Evolutionary conservation across 2,329 filamentous ascomycete species (phyloP).

Genomic region (Hysterium pulicare): DNA sequence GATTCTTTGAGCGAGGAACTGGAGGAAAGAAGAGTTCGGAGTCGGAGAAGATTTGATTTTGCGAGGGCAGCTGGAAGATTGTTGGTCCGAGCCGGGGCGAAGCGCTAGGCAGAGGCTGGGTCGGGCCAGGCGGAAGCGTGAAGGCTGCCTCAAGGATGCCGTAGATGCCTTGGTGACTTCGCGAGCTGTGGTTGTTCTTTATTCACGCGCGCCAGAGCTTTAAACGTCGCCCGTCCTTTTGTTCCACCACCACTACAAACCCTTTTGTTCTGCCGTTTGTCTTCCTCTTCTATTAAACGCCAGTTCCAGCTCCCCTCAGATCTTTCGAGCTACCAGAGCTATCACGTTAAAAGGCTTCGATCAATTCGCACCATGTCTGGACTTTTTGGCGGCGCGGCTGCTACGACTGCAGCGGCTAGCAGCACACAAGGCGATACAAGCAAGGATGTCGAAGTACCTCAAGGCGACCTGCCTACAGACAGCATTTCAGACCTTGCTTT

Average conservation of each 20-base stretch:
- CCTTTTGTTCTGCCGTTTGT: slow-evolving; percentile 1
- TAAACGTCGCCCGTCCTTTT: background rate
- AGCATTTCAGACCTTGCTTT: slow-evolving; percentile 86
- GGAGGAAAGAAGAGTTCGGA: slow-evolving; percentile 37
- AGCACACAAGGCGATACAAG: slow-evolving; percentile 87
- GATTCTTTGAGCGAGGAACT: slow-evolving; percentile 99
- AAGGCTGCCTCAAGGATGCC: slow-evolving; percentile 3
- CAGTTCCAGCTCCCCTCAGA: no score
- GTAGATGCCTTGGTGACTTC: background rate
- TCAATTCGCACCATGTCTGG: slow-evolving; percentile 68
- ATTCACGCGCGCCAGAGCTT: slow-evolving; percentile 1
- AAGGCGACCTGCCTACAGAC: slow-evolving; percentile 70
- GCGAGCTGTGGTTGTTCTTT: background rate
- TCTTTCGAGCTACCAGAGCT: no score
- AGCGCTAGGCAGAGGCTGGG: slow-evolving; percentile 24
- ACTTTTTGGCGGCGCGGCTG: slow-evolving; percentile 53
- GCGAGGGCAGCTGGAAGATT: slow-evolving; percentile 10
- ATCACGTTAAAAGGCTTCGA: no score
- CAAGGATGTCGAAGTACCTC: slow-evolving; percentile 75
- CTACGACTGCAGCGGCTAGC: slow-evolving; percentile 53
- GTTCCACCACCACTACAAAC: background rate
- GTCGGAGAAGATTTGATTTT: slow-evolving; percentile 12
- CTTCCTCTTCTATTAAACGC: background rate
- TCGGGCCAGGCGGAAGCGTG: background rate
- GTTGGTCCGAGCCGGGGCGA: slow-evolving; percentile 16